A percentile compares a stretch with the other conserved stretches of the same genome.
phyloP scores from a whole-genome alignment of 306 rosid species.

The Quercus wislizeni region DNA sequence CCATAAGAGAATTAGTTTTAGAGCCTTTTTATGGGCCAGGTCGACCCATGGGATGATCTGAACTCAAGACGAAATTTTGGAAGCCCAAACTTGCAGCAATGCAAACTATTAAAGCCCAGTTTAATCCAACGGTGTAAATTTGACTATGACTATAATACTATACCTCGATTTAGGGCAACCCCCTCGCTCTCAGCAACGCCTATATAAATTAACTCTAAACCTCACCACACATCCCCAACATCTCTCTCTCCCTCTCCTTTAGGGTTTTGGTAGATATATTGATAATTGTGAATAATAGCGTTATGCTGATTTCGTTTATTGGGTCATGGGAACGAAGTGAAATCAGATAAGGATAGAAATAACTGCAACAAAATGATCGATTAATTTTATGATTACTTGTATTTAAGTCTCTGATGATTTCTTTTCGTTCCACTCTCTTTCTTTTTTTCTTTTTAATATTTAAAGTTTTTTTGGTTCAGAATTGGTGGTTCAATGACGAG shows the following conservation, averaged over 20 bases:
- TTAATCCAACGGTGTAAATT: not conserved
- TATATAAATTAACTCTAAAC: not conserved
- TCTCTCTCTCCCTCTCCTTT: not conserved
- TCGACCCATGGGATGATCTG: too few species aligned
- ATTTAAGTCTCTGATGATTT: slow-evolving; percentile 1
- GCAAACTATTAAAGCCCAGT: too few species aligned
- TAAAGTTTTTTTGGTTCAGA: not conserved
- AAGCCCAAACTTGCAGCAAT: too few species aligned
- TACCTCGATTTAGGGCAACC: not conserved
- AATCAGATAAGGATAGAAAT: not conserved
- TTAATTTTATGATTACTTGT: not conserved
- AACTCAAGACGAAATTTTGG: too few species aligned
- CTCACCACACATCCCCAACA: too few species aligned
- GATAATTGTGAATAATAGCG: too few species aligned
- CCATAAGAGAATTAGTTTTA: too few species aligned
- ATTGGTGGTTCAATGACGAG: not conserved
- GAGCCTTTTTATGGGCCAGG: too few species aligned
- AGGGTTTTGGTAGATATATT: too few species aligned
- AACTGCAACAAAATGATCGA: slow-evolving; percentile 5
- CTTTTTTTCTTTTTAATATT: not conserved
- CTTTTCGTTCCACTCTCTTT: not conserved
- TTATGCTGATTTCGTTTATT: not conserved
- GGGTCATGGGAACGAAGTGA: not conserved
- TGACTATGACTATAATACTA: not conserved
- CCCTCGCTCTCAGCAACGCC: not conserved